Evolutionary conservation across 2,329 filamentous ascomycete genomes (phyloP).

Genomic region (Celoporthe dispersa): DNA sequence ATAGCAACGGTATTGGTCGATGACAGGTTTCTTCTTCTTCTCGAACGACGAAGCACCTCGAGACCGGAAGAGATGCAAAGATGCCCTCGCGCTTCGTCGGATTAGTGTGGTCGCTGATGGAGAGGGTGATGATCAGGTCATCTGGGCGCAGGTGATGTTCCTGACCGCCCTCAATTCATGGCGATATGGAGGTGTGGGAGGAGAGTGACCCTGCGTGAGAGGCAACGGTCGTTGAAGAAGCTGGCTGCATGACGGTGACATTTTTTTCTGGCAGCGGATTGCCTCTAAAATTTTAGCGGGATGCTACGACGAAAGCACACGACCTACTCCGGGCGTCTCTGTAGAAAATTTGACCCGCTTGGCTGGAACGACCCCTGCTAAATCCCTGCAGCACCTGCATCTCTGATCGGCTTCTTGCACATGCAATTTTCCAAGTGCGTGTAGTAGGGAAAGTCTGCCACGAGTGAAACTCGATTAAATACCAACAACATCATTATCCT

Average conservation of each 20-base stretch:
- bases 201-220: constrained; percentile 6
- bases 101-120: background rate
- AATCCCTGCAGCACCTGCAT: constrained; percentile 19
- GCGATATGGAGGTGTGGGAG: background rate
- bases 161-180: constrained; percentile 7
- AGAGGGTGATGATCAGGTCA: constrained; percentile 17
- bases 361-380: constrained; percentile 8
- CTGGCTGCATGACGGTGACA: constrained; percentile 30
- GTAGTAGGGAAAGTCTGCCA: background rate
- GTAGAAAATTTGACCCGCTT: constrained; percentile 10
- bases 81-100: background rate
- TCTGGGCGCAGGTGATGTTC: constrained; percentile 22
- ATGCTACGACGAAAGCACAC: background rate
- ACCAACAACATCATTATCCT: background rate
- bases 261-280: constrained; percentile 26
- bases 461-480: background rate
- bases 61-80: constrained; percentile 1
- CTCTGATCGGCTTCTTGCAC: constrained; percentile 10
- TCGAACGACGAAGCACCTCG: constrained; percentile 12
- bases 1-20: constrained; percentile 33
- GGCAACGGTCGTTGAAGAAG: constrained; percentile 18
- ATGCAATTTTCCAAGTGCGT: constrained; percentile 15
- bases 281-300: constrained; percentile 24
- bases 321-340: constrained; percentile 8
- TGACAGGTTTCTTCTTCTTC: background rate